Percentiles rank a stretch among this genome's conserved stretches.
phyloP scores from a whole-genome alignment of 2,329 filamentous ascomycete species.

The Grosmannia clavigera region DNA sequence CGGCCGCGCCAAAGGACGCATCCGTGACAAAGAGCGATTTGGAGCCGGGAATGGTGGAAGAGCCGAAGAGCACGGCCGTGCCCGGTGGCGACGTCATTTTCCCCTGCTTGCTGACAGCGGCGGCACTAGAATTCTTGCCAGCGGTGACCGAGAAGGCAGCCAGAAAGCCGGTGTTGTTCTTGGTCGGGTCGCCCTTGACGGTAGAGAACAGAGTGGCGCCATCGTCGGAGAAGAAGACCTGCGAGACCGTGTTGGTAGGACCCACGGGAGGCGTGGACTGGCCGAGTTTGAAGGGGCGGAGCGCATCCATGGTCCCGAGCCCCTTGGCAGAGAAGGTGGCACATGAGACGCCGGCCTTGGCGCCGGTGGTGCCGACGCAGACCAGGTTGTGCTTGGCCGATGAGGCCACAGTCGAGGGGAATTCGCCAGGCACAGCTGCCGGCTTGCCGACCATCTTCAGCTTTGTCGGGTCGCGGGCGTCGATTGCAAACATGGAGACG shows the following conservation, averaged over 20 bases:
- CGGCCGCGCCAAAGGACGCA: slow-evolving; percentile 41
- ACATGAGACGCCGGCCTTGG: slow-evolving; percentile 32
- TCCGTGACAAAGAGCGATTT: slow-evolving; percentile 41
- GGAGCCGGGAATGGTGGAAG: slow-evolving; percentile 29
- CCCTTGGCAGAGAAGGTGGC: slow-evolving; percentile 25
- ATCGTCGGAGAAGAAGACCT: slow-evolving; percentile 46
- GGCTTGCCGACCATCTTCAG: slow-evolving; percentile 23
- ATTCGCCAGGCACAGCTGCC: slow-evolving; percentile 32
- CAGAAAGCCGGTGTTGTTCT: slow-evolving; percentile 45
- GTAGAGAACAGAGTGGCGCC: slow-evolving; percentile 38
- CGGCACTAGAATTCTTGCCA: slow-evolving; percentile 1
- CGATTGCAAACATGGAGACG: slow-evolving; percentile 35
- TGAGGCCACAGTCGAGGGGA: slow-evolving; percentile 38
- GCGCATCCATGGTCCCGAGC: slow-evolving; percentile 29
- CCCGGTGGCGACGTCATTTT: slow-evolving; percentile 32
- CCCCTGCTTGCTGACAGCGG: slow-evolving; percentile 16
- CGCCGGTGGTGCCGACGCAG: slow-evolving; percentile 34
- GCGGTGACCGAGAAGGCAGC: slow-evolving; percentile 27
- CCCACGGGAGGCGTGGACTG: slow-evolving; percentile 47
- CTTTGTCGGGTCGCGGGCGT: slow-evolving; percentile 26
- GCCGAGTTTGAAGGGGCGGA: slow-evolving; percentile 33
- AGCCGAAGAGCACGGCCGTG: slow-evolving; percentile 45
- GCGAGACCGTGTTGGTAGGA: slow-evolving; percentile 46
- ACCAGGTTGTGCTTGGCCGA: slow-evolving; percentile 29
- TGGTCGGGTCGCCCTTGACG: slow-evolving; percentile 45